A percentile compares a stretch with the other conserved stretches of the same genome.
Evolutionary conservation across 768 basidiomycete species (phyloP).

Genomic region (Termitomyces sp.): DNA sequence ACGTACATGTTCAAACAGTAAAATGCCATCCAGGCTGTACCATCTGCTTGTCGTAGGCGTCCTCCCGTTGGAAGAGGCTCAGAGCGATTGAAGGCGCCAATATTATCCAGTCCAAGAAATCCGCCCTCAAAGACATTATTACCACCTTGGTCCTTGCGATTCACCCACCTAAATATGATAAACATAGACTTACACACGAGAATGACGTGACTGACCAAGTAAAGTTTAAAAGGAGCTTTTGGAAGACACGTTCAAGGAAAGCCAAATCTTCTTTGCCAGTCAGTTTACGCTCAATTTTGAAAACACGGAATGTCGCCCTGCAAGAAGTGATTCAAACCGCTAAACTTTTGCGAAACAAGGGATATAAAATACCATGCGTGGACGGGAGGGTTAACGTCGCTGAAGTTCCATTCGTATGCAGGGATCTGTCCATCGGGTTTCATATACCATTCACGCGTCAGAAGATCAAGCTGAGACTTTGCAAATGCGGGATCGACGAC

Average conservation of each 20-base stretch:
- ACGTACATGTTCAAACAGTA: constrained; percentile 92
- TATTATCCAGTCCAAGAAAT: constrained; percentile 97
- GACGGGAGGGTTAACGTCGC: constrained; percentile 97
- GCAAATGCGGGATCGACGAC: constrained; percentile 94
- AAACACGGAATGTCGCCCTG: constrained; percentile 95
- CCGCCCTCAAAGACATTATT: constrained; percentile 98
- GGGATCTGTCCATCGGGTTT: constrained; percentile 98
- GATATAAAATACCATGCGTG: constrained; percentile 75
- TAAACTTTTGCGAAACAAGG: not conserved
- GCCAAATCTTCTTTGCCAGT: constrained; percentile 84
- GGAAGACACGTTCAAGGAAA: constrained; percentile 97
- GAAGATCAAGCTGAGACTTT: constrained; percentile 93
- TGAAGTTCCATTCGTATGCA: constrained; percentile 99
- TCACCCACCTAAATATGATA: constrained; percentile 75
- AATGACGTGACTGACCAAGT: constrained; percentile 61
- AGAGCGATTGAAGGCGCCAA: constrained; percentile 96
- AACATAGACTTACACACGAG: not conserved
- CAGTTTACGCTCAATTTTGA: constrained; percentile 98
- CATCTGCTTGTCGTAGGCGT: constrained; percentile 91
- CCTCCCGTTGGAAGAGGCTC: constrained; percentile 97
- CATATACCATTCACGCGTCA: constrained; percentile 99
- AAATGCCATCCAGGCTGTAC: constrained; percentile 99
- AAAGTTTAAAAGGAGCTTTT: constrained; percentile 94
- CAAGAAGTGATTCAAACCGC: not conserved
- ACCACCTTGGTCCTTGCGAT: constrained; percentile 92